Evolutionary conservation across 192 early-diverging fungal genomes (phyloP).

Genomic region (Coemansia javaensis): DNA sequence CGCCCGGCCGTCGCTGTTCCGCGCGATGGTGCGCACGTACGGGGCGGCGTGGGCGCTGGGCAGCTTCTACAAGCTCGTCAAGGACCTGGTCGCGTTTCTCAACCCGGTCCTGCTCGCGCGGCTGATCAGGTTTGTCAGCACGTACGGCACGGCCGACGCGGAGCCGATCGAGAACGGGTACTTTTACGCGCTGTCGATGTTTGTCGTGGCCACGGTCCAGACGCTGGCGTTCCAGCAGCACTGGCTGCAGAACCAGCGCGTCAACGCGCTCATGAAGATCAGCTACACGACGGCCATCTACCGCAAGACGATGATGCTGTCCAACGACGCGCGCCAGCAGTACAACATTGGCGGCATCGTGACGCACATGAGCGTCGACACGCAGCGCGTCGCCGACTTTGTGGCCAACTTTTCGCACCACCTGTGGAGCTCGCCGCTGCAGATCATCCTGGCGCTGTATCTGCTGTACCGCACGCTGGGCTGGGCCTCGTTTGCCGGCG

Average conservation of each 20-base stretch:
- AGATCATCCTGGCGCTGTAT: conserved; percentile 73
- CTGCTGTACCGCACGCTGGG: conserved; percentile 83
- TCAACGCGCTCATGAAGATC: conserved; percentile 77
- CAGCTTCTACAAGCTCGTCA: conserved; percentile 72
- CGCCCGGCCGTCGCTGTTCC: conserved; percentile 63
- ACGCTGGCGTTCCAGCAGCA: conserved; percentile 88
- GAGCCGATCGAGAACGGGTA: conserved; percentile 73
- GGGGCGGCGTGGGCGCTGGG: conserved; percentile 68
- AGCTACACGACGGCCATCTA: conserved; percentile 86
- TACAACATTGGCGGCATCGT: conserved; percentile 81
- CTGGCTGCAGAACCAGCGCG: conserved; percentile 78
- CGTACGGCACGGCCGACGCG: conserved; percentile 52
- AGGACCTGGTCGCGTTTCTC: conserved; percentile 77
- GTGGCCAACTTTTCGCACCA: conserved; percentile 71
- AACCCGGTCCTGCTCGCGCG: conserved; percentile 79
- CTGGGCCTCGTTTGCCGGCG: conserved; percentile 79
- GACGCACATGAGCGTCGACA: conserved; percentile 71
- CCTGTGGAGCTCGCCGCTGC: conserved; percentile 76
- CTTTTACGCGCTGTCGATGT: conserved; percentile 78
- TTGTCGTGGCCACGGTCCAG: conserved; percentile 73
- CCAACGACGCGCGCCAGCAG: conserved; percentile 75
- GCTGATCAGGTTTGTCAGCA: conserved; percentile 67
- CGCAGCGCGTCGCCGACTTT: conserved; percentile 65
- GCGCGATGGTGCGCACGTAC: conserved; percentile 61
- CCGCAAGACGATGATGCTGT: conserved; percentile 78